A percentile compares a stretch with the other conserved stretches of the same genome.
These are phyloP conservation scores for Balakata baccata DNA, from an alignment of 345 rosid genomes.

Conservation along the genomic window DNA sequence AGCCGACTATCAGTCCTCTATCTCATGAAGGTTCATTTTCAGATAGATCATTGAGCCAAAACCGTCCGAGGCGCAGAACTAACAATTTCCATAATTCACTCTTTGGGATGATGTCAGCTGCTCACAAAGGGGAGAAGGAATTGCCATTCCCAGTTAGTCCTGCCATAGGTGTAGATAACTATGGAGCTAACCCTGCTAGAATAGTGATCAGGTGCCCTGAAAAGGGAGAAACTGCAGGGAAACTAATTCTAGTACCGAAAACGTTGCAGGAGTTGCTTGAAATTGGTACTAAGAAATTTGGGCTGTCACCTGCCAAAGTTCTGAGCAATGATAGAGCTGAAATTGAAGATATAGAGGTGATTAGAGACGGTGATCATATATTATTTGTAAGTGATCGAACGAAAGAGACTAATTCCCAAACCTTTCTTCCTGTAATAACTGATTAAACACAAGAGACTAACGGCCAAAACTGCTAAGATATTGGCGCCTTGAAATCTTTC, in stretches of 20 bases:
- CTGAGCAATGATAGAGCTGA: conserved; percentile 52
- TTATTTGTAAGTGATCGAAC: conserved; percentile 35
- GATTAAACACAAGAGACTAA: conserved; percentile 14
- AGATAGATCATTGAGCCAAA: conserved; percentile 46
- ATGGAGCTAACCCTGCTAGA: conserved; percentile 33
- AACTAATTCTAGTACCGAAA: conserved; percentile 60
- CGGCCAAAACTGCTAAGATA: not conserved
- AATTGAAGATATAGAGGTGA: conserved; percentile 62
- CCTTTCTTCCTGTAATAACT: conserved; percentile 22
- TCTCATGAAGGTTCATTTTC: conserved; percentile 28
- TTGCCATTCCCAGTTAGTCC: conserved; percentile 29
- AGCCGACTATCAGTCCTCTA: conserved; percentile 51
- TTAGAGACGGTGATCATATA: conserved; percentile 85
- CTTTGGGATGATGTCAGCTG: conserved; percentile 68
- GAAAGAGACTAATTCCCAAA: not conserved
- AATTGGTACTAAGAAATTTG: conserved; percentile 58
- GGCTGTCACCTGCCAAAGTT: conserved; percentile 47
- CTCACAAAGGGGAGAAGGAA: conserved; percentile 42
- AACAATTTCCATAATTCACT: conserved; percentile 67
- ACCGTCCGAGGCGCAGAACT: conserved; percentile 53
- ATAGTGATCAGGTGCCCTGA: conserved; percentile 66
- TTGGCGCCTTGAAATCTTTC: too few species aligned
- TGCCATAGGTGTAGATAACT: not conserved
- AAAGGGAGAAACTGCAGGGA: conserved; percentile 44
- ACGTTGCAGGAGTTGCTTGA: conserved; percentile 57